A percentile compares a stretch with the other conserved stretches of the same genome.
Evolutionary conservation across 768 basidiomycete genomes (phyloP).

Genomic region (Lentinus brumalis): DNA sequence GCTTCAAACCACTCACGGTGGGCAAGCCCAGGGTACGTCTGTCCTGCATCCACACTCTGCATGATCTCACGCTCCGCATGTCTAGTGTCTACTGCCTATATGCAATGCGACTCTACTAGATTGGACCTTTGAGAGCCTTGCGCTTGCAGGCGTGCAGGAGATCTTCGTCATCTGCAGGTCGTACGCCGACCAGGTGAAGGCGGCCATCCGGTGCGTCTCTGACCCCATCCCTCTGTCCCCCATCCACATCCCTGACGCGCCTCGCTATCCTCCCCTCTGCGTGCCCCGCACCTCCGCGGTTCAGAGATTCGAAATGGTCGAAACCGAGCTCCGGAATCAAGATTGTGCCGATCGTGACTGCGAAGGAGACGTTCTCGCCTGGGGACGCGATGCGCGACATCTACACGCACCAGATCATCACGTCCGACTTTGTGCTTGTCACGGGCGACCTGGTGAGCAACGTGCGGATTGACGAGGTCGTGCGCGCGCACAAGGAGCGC

Average conservation of each 20-base stretch:
- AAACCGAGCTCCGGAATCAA: slow-evolving; percentile 76
- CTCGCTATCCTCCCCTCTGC: background rate
- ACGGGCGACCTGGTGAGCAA: slow-evolving; percentile 93
- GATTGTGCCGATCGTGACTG: slow-evolving; percentile 83
- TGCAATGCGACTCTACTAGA: slow-evolving; percentile 92
- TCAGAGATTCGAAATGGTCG: slow-evolving; percentile 84
- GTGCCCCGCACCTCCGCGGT: slow-evolving; percentile 11
- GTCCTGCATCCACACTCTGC: background rate
- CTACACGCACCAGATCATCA: slow-evolving; percentile 88
- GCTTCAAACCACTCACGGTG: slow-evolving; percentile 88
- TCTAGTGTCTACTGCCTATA: slow-evolving; percentile 86
- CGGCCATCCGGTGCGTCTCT: slow-evolving; percentile 72
- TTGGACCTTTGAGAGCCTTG: slow-evolving; percentile 96
- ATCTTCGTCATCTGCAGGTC: slow-evolving; percentile 95
- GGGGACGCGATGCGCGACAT: slow-evolving; percentile 94
- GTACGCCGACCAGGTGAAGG: slow-evolving; percentile 83
- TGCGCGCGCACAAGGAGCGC: slow-evolving; percentile 85
- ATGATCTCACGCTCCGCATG: slow-evolving; percentile 20
- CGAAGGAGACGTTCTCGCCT: slow-evolving; percentile 83
- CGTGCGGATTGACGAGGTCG: slow-evolving; percentile 86
- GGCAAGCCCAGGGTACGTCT: slow-evolving; percentile 79
- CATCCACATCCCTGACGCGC: background rate
- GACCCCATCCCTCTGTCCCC: background rate
- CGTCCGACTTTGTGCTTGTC: slow-evolving; percentile 89
- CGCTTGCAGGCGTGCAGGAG: slow-evolving; percentile 94